Conservation (phyloP, 805 yeast genomes). For the Candida berthetii region DNA sequence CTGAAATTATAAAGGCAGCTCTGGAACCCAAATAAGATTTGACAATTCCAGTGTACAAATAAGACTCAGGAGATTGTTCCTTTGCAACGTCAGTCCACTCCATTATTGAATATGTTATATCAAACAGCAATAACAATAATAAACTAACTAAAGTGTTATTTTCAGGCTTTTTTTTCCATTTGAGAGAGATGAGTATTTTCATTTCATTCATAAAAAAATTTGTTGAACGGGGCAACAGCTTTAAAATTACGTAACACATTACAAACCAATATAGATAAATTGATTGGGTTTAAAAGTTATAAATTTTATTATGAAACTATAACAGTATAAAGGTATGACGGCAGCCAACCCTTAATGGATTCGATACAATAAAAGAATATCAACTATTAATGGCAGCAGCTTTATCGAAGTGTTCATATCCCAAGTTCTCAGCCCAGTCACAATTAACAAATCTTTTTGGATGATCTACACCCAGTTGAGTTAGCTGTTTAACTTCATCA, state of each 20-base stretch:
- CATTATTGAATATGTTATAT: neutral
- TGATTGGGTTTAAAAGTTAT: too few species aligned
- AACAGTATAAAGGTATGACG: too few species aligned
- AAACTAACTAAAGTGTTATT: too few species aligned
- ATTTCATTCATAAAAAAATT: neutral
- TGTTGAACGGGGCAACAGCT: neutral
- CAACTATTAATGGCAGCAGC: neutral
- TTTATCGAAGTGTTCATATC: slow-evolving; percentile 11
- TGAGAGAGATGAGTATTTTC: too few species aligned
- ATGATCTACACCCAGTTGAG: slow-evolving; percentile 21
- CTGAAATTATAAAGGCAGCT: slow-evolving; percentile 57
- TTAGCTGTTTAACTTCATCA: slow-evolving; percentile 35
- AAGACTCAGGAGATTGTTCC: slow-evolving; percentile 58
- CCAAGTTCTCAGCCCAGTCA: slow-evolving; percentile 15
- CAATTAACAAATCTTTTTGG: slow-evolving; percentile 26
- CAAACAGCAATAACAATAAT: too few species aligned
- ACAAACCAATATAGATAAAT: neutral
- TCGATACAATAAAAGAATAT: too few species aligned
- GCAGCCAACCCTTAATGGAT: too few species aligned
- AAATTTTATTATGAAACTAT: too few species aligned
- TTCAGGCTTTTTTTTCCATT: too few species aligned
- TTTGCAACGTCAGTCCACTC: slow-evolving; percentile 28
- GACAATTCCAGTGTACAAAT: slow-evolving; percentile 46
- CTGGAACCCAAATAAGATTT: slow-evolving; percentile 62
- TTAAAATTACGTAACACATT: too few species aligned